Evolutionary conservation across 2,329 filamentous ascomycete species (phyloP).

Genomic region (Orbilia oligospora): DNA sequence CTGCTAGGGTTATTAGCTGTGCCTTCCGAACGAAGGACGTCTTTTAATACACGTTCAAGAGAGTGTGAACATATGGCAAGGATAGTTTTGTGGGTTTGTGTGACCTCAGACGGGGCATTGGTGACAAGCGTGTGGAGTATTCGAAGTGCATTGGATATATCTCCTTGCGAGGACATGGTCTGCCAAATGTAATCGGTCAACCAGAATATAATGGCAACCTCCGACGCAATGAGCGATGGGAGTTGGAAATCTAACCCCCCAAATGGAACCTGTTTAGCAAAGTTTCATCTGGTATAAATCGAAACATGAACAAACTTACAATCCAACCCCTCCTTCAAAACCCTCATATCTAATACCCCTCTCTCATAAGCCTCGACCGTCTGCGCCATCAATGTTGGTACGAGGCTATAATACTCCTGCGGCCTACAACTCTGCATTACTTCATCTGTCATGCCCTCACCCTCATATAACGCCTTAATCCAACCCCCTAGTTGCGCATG

Average conservation of each 20-base stretch:
- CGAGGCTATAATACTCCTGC: slow-evolving; percentile 84
- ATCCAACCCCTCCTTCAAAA: slow-evolving; percentile 81
- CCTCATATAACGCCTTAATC: slow-evolving; percentile 83
- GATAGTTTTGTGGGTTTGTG: slow-evolving; percentile 64
- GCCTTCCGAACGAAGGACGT: slow-evolving; percentile 59
- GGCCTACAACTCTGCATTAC: slow-evolving; percentile 85
- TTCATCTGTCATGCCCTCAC: slow-evolving; percentile 81
- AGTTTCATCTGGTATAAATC: slow-evolving; percentile 14
- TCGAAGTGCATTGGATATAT: slow-evolving; percentile 78
- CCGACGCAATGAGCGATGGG: slow-evolving; percentile 82
- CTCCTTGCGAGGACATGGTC: slow-evolving; percentile 70
- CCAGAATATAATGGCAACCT: slow-evolving; percentile 81
- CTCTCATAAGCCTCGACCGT: slow-evolving; percentile 79
- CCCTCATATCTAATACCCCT: slow-evolving; percentile 77
- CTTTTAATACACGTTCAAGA: slow-evolving; percentile 63
- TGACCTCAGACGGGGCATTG: slow-evolving; percentile 80
- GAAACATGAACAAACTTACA: slow-evolving; percentile 69
- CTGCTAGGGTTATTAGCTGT: slow-evolving; percentile 68
- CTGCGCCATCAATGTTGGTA: slow-evolving; percentile 82
- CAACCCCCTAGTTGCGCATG: slow-evolving; percentile 78
- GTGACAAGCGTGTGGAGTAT: slow-evolving; percentile 79
- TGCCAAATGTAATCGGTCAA: slow-evolving; percentile 79
- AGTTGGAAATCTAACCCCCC: slow-evolving; percentile 79
- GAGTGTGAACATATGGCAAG: slow-evolving; percentile 63
- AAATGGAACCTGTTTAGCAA: slow-evolving; percentile 13